Conservation (phyloP, 148 eudicot species). For the Spergularia marina region DNA sequence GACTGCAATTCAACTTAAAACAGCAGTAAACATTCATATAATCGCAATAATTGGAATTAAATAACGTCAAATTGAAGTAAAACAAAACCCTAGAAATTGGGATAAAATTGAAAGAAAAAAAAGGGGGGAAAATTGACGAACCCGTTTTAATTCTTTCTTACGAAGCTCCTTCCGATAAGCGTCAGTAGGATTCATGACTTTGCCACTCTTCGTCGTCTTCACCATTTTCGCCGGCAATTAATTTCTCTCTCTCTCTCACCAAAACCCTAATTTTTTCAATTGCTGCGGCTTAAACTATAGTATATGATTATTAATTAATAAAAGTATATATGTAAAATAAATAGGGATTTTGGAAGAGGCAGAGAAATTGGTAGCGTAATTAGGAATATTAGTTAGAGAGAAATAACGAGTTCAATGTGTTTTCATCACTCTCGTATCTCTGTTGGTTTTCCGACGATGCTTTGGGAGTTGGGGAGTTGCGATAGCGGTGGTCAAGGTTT, state of each 20-base stretch:
- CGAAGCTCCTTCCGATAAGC: conserved; percentile 94
- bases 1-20: neutral
- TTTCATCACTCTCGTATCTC: neutral
- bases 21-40: neutral
- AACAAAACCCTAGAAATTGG: conserved; percentile 28
- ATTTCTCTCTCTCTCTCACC: neutral
- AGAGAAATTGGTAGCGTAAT: too few relatives aligned
- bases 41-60: neutral
- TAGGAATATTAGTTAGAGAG: too few relatives aligned
- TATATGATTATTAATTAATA: too few relatives aligned
- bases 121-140: conserved; percentile 19
- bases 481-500: too few relatives aligned
- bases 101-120: neutral
- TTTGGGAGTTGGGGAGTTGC: too few relatives aligned
- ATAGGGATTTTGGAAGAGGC: too few relatives aligned
- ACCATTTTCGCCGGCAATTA: conserved; percentile 38
- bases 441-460: neutral
- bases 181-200: conserved; percentile 94
- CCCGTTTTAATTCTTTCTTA: conserved; percentile 85
- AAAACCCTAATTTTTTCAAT: conserved; percentile 3
- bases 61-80: neutral
- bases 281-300: neutral
- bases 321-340: too few relatives aligned
- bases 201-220: conserved; percentile 97
- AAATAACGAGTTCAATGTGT: too few relatives aligned